Evolutionary conservation across 306 rosid species (phyloP).

Genomic region (Acacia confusa): DNA sequence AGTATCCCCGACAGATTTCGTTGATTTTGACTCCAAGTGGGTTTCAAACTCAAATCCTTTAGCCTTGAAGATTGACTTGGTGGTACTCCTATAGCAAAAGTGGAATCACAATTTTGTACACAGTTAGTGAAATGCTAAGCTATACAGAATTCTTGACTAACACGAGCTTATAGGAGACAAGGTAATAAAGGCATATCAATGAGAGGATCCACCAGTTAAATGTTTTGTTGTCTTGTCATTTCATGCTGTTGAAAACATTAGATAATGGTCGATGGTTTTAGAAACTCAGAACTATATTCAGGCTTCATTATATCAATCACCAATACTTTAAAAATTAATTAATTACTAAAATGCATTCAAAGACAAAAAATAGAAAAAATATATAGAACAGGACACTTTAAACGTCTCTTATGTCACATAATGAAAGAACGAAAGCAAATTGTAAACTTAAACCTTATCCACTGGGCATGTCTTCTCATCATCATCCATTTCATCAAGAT

Average conservation of each 20-base stretch:
- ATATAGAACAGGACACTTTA: neutral
- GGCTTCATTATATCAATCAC: neutral
- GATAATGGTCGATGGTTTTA: neutral
- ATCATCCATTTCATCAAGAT: constrained; percentile 98
- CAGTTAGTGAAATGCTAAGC: neutral
- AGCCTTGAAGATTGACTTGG: neutral
- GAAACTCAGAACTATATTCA: constrained; percentile 10
- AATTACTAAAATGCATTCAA: neutral
- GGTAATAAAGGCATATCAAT: neutral
- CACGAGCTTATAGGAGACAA: constrained; percentile 1
- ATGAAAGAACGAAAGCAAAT: constrained; percentile 19
- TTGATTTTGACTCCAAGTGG: neutral
- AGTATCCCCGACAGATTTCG: neutral
- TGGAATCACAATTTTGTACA: neutral
- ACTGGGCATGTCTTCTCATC: constrained; percentile 97
- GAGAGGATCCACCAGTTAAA: constrained; percentile 17
- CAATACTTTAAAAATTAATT: constrained; percentile 7
- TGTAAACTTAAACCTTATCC: constrained; percentile 65
- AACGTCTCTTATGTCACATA: constrained; percentile 22
- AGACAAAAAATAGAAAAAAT: neutral
- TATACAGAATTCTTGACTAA: constrained; percentile 4
- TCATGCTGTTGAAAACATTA: neutral
- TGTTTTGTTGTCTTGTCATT: neutral
- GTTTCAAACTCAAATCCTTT: neutral
- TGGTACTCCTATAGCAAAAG: neutral